These are phyloP conservation scores for Starmerella floricola DNA, from an alignment of 805 yeast species.

Conservation along the genomic window DNA sequence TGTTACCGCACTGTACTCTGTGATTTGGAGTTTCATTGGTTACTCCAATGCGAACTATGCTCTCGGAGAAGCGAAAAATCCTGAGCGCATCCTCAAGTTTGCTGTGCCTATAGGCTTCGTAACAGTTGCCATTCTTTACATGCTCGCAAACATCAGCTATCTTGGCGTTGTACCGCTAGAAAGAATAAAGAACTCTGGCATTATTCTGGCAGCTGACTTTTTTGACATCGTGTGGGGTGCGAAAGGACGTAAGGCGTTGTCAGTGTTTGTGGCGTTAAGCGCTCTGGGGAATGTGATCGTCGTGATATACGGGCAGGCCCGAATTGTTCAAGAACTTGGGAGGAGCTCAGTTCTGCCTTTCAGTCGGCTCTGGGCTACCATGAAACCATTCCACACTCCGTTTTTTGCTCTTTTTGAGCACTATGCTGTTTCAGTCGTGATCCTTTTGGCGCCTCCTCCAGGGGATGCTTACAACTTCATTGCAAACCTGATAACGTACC, in stretches of 20 bases:
- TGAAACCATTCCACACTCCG: conserved; percentile 64
- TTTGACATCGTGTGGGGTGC: conserved; percentile 61
- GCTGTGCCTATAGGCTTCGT: conserved; percentile 69
- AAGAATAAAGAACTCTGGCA: conserved; percentile 44
- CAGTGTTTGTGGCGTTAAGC: conserved; percentile 68
- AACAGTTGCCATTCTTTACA: conserved; percentile 50
- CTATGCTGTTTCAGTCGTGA: conserved; percentile 60
- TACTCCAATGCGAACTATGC: conserved; percentile 78
- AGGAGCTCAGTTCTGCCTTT: conserved; percentile 74
- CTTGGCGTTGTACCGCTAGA: conserved; percentile 37
- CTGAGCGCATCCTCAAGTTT: conserved; percentile 50
- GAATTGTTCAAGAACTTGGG: conserved; percentile 68
- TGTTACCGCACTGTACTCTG: conserved; percentile 57
- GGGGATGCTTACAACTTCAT: conserved; percentile 81
- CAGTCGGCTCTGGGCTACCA: conserved; percentile 55
- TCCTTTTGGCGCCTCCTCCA: conserved; percentile 70
- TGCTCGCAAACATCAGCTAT: conserved; percentile 67
- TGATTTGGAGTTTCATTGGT: conserved; percentile 76
- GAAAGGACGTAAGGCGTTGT: conserved; percentile 56
- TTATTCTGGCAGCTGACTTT: conserved; percentile 63
- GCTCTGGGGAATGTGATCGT: conserved; percentile 74
- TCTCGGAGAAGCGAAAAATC: conserved; percentile 64
- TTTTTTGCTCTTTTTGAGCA: conserved; percentile 62
- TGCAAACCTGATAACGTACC: conserved; percentile 67
- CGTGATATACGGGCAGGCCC: conserved; percentile 70